Evolutionary conservation across 2,329 filamentous ascomycete species (phyloP).

Genomic region (Rosellinia necatrix): DNA sequence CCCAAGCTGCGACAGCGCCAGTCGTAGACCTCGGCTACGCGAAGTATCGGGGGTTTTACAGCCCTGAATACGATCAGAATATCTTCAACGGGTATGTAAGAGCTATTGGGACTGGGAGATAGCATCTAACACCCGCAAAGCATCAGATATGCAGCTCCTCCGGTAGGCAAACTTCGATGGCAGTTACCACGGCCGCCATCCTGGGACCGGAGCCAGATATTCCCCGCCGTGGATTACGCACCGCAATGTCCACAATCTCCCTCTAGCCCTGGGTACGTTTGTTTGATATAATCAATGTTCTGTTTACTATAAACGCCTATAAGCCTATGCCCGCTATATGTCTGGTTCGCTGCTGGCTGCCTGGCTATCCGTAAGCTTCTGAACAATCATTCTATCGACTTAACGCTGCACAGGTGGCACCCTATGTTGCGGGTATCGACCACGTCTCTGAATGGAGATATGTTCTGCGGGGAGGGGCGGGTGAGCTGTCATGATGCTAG

Average conservation of each 20-base stretch:
- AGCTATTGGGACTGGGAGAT: background rate
- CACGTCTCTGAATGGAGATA: too few relatives aligned
- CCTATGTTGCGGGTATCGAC: too few relatives aligned
- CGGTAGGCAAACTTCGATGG: conserved; percentile 49
- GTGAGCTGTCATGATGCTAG: conserved; percentile 52
- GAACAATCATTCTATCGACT: too few relatives aligned
- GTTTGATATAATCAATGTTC: background rate
- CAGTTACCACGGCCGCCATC: conserved; percentile 44
- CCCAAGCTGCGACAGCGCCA: conserved; percentile 24
- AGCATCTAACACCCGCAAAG: conserved; percentile 35
- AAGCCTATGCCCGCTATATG: too few relatives aligned
- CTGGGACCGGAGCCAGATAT: conserved; percentile 38
- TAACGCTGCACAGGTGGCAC: too few relatives aligned
- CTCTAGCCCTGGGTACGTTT: conserved; percentile 22
- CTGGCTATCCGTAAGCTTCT: too few relatives aligned
- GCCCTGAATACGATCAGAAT: conserved; percentile 47
- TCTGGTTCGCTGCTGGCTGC: too few relatives aligned
- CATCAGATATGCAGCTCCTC: conserved; percentile 52
- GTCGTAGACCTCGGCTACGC: conserved; percentile 52
- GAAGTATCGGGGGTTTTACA: conserved; percentile 49
- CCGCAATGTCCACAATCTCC: conserved; percentile 43
- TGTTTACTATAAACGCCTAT: too few relatives aligned
- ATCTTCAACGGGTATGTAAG: conserved; percentile 49
- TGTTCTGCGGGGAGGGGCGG: conserved; percentile 58
- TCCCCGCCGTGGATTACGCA: conserved; percentile 39